These are phyloP conservation scores for Stemphylium beticola DNA, from an alignment of 2,329 filamentous ascomycete genomes.

Conservation along the genomic window DNA sequence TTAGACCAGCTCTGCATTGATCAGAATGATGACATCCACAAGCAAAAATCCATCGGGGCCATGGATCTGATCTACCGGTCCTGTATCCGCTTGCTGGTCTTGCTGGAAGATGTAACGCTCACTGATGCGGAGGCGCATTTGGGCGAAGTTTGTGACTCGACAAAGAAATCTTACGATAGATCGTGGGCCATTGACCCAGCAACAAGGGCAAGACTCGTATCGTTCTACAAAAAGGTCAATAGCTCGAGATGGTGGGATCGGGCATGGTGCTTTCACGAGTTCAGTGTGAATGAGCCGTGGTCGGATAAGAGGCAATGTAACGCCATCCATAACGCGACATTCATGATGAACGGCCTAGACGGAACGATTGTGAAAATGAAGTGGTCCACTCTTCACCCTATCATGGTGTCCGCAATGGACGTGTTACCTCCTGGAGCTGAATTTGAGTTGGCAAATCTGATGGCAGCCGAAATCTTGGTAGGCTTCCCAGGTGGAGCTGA, in stretches of 20 bases:
- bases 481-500: neutral
- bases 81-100: constrained; percentile 15
- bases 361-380: constrained; percentile 17
- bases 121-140: constrained; percentile 9
- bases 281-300: constrained; percentile 22
- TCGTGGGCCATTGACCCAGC: neutral
- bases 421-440: neutral
- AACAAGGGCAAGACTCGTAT: neutral
- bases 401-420: constrained; percentile 7
- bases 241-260: constrained; percentile 21
- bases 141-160: constrained; percentile 1
- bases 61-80: constrained; percentile 29
- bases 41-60: constrained; percentile 20
- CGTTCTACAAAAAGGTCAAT: constrained; percentile 15
- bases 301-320: constrained; percentile 13
- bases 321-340: constrained; percentile 18
- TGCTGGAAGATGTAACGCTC: constrained; percentile 23
- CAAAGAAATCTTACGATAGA: neutral
- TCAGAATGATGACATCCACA: constrained; percentile 11
- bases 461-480: neutral
- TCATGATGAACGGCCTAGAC: constrained; percentile 19
- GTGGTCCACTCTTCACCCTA: constrained; percentile 13
- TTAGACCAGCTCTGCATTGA: constrained; percentile 29
- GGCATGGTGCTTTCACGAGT: constrained; percentile 28
- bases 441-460: neutral